Percentiles rank a stretch among this genome's conserved stretches.
phyloP scores from a whole-genome alignment of 2,329 filamentous ascomycete species.

The Colletotrichum sp. region DNA sequence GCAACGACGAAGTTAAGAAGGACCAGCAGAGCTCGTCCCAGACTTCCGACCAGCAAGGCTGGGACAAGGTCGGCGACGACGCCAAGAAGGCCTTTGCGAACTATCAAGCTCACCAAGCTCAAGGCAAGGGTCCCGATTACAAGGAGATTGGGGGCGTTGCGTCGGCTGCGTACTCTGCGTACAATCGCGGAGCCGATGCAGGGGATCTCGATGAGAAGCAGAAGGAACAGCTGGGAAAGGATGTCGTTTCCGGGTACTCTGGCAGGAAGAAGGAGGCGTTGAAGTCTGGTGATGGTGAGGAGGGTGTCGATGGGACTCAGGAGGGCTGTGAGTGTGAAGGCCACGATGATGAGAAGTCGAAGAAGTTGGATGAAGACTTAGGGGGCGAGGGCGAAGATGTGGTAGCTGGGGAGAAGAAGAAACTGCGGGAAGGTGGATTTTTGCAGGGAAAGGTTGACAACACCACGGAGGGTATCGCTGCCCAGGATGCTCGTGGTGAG shows the following conservation, averaged over 20 bases:
- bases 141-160: slow-evolving; percentile 19
- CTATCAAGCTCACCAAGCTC: slow-evolving; percentile 10
- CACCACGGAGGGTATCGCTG: not conserved
- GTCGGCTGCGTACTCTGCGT: slow-evolving; percentile 33
- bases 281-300: not conserved
- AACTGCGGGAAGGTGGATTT: not conserved
- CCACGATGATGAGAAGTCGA: not conserved
- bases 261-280: not conserved
- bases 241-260: not conserved
- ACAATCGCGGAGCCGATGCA: slow-evolving; percentile 19
- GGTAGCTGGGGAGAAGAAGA: not conserved
- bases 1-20: slow-evolving; percentile 8
- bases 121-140: slow-evolving; percentile 20
- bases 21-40: not conserved
- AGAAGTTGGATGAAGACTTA: not conserved
- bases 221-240: slow-evolving; percentile 16
- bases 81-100: slow-evolving; percentile 17
- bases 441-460: not conserved
- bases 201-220: slow-evolving; percentile 3
- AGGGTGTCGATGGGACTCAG: not conserved
- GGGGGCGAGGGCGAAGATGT: not conserved
- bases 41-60: not conserved
- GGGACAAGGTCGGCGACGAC: slow-evolving; percentile 13
- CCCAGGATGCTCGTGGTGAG: not conserved
- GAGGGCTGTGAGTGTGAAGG: not conserved